Evolutionary conservation across 2,329 filamentous ascomycete species (phyloP).

Genomic region (Aspergillus floridensis): DNA sequence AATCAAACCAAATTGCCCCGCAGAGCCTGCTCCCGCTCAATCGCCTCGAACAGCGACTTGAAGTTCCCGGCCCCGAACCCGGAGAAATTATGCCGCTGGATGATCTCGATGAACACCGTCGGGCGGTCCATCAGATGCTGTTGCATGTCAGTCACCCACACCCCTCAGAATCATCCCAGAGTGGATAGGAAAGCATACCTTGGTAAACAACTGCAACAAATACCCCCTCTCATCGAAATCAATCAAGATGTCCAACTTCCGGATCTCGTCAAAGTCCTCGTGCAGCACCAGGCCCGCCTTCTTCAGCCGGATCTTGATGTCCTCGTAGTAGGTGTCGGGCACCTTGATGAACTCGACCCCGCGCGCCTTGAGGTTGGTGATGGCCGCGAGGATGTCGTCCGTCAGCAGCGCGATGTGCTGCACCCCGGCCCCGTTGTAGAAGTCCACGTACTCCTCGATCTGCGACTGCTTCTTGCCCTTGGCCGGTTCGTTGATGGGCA

Average conservation of each 20-base stretch:
- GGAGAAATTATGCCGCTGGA: constrained; percentile 84
- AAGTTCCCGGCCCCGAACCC: constrained; percentile 96
- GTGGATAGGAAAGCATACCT: constrained; percentile 40
- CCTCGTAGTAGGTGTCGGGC: constrained; percentile 79
- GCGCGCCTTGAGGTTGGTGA: constrained; percentile 74
- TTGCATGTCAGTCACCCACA: background rate
- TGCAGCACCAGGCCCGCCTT: constrained; percentile 59
- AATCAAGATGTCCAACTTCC: constrained; percentile 80
- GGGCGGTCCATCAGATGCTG: constrained; percentile 86
- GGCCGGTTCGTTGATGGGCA: constrained; percentile 97
- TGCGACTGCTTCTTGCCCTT: constrained; percentile 85
- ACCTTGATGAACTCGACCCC: constrained; percentile 93
- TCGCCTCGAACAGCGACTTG: constrained; percentile 91
- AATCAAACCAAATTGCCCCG: constrained; percentile 67
- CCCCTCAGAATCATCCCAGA: background rate
- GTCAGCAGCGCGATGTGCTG: constrained; percentile 92
- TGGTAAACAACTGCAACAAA: constrained; percentile 71
- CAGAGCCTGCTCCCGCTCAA: constrained; percentile 86
- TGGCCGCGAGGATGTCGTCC: constrained; percentile 71
- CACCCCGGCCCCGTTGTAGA: constrained; percentile 84
- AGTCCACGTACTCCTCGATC: constrained; percentile 90
- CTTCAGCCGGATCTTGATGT: constrained; percentile 71
- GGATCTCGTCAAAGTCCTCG: constrained; percentile 76
- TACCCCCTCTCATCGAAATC: constrained; percentile 95
- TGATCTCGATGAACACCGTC: constrained; percentile 95